phyloP scores from a whole-genome alignment of 179 eudicot species.

The Monotropa hypopitys region DNA sequence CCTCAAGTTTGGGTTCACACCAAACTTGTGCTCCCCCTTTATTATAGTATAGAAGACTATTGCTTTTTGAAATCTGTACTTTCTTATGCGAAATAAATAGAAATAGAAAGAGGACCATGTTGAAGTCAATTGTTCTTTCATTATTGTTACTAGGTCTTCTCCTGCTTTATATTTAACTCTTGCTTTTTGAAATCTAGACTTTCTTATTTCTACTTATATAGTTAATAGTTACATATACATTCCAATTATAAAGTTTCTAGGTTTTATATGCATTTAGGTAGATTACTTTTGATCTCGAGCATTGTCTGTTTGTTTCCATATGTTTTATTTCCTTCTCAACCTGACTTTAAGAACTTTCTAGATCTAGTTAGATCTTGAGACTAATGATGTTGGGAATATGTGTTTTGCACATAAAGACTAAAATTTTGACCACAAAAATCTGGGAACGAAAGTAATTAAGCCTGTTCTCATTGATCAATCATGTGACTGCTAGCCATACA shows the following conservation, averaged over 20 bases:
- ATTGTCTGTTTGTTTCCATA: not conserved
- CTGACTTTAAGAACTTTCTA: not conserved
- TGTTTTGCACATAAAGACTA: not conserved
- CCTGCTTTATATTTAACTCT: not conserved
- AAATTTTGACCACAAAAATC: not conserved
- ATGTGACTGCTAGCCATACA: not conserved
- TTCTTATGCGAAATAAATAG: too few relatives aligned
- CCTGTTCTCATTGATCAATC: not conserved
- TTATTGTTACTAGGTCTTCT: not conserved
- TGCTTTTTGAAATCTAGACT: not conserved
- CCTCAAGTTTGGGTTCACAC: too few relatives aligned
- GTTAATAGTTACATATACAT: not conserved
- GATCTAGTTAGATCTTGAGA: not conserved
- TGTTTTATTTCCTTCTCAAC: not conserved
- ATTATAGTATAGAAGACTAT: too few relatives aligned
- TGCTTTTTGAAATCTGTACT: not conserved
- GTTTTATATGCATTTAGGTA: not conserved
- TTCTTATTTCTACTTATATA: not conserved
- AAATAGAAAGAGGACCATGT: not conserved
- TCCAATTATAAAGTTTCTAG: not conserved
- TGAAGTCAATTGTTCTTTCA: not conserved
- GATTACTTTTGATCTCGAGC: not conserved
- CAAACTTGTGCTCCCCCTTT: too few relatives aligned
- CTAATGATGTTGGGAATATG: not conserved
- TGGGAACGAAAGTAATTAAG: not conserved